These are phyloP conservation scores for sunflower (Helianthus annuus) DNA, from an alignment of 129 eudicot genomes.

Conservation along the genomic window DNA sequence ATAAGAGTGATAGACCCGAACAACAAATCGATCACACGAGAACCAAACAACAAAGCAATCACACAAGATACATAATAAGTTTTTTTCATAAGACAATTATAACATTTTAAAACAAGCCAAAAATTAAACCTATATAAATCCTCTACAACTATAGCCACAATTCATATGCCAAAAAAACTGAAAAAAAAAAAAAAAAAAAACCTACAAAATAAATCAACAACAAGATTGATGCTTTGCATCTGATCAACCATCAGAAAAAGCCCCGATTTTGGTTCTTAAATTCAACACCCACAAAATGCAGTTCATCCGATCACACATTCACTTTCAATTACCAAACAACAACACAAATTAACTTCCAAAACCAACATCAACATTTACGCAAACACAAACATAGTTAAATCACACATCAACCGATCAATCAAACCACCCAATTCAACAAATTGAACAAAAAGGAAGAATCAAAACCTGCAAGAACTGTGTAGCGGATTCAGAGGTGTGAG, in stretches of 20 bases:
- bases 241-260: background rate
- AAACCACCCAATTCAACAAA: background rate
- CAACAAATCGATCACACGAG: background rate
- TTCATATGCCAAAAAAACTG: background rate
- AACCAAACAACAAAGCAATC: background rate
- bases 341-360: constrained; percentile 1
- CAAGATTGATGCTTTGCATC: background rate
- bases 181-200: background rate
- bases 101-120: background rate
- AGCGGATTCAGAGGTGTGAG: constrained; percentile 76
- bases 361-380: background rate
- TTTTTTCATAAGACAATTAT: background rate
- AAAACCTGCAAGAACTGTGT: constrained; percentile 76
- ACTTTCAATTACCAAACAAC: background rate
- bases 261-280: background rate
- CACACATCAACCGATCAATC: background rate
- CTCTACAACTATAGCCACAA: background rate
- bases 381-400: background rate
- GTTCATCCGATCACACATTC: background rate
- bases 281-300: background rate
- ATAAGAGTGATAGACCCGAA: too few species aligned
- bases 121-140: background rate
- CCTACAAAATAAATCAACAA: background rate
- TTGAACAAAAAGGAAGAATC: background rate
- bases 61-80: background rate